Percentiles rank a stretch among this genome's conserved stretches.
Evolutionary conservation across 2,329 filamentous ascomycete species (phyloP).

Genomic region (Blumeriella jaapii): DNA sequence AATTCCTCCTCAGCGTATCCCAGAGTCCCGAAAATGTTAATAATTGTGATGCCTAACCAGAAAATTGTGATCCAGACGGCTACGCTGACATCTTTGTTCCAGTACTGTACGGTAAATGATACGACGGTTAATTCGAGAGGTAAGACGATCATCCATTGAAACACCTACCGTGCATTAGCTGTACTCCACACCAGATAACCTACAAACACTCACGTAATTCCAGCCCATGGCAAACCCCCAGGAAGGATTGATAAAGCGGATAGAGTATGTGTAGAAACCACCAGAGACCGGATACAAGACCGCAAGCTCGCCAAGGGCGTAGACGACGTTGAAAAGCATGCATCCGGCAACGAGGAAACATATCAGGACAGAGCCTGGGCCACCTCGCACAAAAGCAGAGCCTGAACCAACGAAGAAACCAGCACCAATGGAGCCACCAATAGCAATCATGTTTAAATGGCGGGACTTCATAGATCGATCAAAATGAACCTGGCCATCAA

Average conservation of each 20-base stretch:
- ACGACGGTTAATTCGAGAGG: conserved; percentile 45
- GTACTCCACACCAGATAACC: not conserved
- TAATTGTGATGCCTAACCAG: conserved; percentile 36
- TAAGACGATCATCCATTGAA: conserved; percentile 38
- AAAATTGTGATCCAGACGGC: conserved; percentile 48
- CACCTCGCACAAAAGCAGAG: conserved; percentile 1
- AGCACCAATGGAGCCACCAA: conserved; percentile 25
- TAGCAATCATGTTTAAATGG: conserved; percentile 51
- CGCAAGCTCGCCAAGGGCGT: conserved; percentile 6
- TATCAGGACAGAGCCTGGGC: conserved; percentile 5
- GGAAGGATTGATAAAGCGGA: conserved; percentile 6
- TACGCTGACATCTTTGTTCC: conserved; percentile 35
- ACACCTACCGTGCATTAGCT: conserved; percentile 1
- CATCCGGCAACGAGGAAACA: conserved; percentile 3
- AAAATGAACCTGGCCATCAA: conserved; percentile 1
- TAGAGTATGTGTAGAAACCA: conserved; percentile 7
- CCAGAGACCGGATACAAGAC: conserved; percentile 6
- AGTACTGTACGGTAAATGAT: conserved; percentile 40
- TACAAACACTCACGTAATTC: conserved; percentile 2
- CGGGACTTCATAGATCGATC: conserved; percentile 30
- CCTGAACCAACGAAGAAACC: conserved; percentile 7
- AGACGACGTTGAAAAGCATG: conserved; percentile 6
- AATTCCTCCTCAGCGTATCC: conserved; percentile 46
- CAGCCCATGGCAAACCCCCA: conserved; percentile 6
- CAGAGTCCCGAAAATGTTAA: conserved; percentile 43